These are phyloP conservation scores for Tylopilus vinaceipallidus DNA, from an alignment of 768 basidiomycete species.

Conservation along the genomic window DNA sequence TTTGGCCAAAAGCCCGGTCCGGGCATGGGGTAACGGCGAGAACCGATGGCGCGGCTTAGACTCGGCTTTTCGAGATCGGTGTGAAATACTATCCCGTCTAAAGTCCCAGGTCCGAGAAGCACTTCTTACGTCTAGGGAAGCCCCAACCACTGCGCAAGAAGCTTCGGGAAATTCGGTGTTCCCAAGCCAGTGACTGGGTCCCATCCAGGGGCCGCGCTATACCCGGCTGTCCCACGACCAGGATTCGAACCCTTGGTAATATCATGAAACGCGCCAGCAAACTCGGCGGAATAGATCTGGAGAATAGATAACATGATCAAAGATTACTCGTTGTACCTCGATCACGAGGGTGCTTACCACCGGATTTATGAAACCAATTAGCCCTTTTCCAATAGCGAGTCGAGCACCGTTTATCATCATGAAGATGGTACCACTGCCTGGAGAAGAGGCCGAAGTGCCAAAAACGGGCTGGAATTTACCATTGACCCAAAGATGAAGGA, in stretches of 20 bases:
- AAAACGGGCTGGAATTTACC: conserved; percentile 26
- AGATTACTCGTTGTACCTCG: background rate
- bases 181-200: conserved; percentile 50
- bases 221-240: conserved; percentile 44
- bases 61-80: too few species aligned
- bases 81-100: background rate
- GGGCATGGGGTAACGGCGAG: too few species aligned
- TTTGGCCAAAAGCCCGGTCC: too few species aligned
- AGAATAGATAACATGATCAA: background rate
- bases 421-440: conserved; percentile 32
- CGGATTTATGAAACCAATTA: conserved; percentile 46
- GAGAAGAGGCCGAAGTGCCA: conserved; percentile 37
- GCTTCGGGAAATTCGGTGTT: conserved; percentile 41
- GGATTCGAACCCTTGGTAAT: conserved; percentile 45
- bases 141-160: conserved; percentile 38
- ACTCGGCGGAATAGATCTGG: conserved; percentile 45
- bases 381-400: conserved; percentile 29
- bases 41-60: too few species aligned
- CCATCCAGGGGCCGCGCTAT: conserved; percentile 35
- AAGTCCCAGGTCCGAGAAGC: background rate
- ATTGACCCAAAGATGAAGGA: conserved; percentile 10
- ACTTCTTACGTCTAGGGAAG: conserved; percentile 8
- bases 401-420: conserved; percentile 41
- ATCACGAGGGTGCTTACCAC: conserved; percentile 25
- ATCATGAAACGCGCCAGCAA: conserved; percentile 45